A percentile compares a stretch with the other conserved stretches of the same genome.
Conservation (phyloP, 306 rosid genomes). For the Vigna radiata region DNA sequence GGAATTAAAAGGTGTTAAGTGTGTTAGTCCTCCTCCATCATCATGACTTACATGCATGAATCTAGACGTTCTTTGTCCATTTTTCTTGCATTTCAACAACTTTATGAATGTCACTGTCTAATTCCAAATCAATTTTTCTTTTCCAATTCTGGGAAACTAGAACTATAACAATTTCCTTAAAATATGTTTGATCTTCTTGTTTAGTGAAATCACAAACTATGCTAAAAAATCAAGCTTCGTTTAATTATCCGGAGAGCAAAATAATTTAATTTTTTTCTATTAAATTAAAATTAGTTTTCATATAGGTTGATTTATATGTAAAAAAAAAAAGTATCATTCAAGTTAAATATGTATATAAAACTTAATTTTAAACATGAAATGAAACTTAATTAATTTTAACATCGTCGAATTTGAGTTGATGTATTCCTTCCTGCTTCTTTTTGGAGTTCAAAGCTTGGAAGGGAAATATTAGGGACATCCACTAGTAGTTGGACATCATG, state of each 20-base stretch:
- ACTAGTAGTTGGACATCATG: not conserved
- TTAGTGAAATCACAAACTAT: not conserved
- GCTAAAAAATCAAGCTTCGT: not conserved
- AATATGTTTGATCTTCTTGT: not conserved
- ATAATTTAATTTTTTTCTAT: no score
- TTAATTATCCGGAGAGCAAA: not conserved
- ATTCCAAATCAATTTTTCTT: not conserved
- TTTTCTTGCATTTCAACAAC: not conserved
- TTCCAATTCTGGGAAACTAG: not conserved
- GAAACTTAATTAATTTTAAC: no score
- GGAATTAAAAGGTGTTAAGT: not conserved
- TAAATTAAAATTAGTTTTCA: no score
- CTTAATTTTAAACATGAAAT: no score
- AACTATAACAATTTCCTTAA: not conserved
- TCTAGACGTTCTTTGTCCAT: not conserved
- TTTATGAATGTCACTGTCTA: slow-evolving; percentile 20
- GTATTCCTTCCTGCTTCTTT: no score
- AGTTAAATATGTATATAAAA: no score
- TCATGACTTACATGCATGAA: slow-evolving; percentile 17
- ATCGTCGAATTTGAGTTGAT: no score
- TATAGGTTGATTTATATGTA: no score
- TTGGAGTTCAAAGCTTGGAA: not conserved
- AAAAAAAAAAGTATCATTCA: no score
- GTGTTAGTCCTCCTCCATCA: not conserved
- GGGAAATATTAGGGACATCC: not conserved